phyloP scores from a whole-genome alignment of 306 rosid genomes.

The Dryas octopetala region DNA sequence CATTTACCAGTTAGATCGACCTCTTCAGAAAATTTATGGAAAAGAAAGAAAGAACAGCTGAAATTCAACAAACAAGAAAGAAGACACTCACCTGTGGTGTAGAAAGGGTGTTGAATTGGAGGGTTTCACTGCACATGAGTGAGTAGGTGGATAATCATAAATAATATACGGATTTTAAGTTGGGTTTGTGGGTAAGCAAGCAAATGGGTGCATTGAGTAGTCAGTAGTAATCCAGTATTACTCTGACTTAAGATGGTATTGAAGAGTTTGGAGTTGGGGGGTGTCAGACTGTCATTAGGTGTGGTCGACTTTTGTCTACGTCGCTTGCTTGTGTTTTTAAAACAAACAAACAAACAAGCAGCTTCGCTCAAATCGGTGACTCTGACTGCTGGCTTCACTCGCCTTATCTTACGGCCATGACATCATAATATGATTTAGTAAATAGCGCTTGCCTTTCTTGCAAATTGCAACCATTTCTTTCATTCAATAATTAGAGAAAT shows the following conservation, averaged over 20 bases:
- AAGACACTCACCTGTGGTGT: background rate
- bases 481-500: too few species aligned
- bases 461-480: too few species aligned
- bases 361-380: too few species aligned
- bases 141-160: background rate
- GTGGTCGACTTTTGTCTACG: slow-evolving; percentile 9
- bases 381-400: too few species aligned
- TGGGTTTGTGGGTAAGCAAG: too few species aligned
- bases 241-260: background rate
- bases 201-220: background rate
- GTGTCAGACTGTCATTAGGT: background rate
- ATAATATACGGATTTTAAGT: background rate
- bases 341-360: background rate
- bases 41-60: background rate
- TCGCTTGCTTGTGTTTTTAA: background rate
- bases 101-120: background rate
- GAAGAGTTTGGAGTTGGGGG: background rate
- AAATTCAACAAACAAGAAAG: background rate
- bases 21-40: background rate
- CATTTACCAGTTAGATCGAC: background rate
- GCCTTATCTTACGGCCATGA: too few species aligned
- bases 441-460: too few species aligned
- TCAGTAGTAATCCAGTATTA: background rate
- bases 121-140: background rate
- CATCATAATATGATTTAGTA: too few species aligned